A percentile compares a stretch with the other conserved stretches of the same genome.
phyloP scores from a whole-genome alignment of 208 protist genomes.

The Zelonia costaricensis region DNA sequence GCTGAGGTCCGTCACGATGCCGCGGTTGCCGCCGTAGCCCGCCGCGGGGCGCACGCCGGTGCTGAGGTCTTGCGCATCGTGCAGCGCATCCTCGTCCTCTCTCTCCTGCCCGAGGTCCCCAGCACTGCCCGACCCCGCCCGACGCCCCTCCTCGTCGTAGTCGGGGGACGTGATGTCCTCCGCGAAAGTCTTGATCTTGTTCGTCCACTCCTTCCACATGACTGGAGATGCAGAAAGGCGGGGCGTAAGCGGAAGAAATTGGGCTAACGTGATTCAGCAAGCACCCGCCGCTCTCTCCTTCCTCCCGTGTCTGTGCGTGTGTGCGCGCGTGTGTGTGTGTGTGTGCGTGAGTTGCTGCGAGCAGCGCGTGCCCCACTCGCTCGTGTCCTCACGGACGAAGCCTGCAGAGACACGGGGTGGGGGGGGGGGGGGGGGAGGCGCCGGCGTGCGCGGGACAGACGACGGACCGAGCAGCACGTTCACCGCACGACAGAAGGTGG shows the following conservation, averaged over 20 bases:
- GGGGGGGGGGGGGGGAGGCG: too few species aligned
- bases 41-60: not conserved
- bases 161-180: constrained; percentile 70
- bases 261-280: too few species aligned
- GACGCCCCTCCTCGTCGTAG: constrained; percentile 44
- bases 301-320: not conserved
- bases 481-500: too few species aligned
- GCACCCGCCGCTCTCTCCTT: not conserved
- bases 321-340: not conserved
- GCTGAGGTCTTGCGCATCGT: too few species aligned
- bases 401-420: too few species aligned
- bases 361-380: too few species aligned
- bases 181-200: constrained; percentile 75
- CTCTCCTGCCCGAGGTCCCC: not conserved
- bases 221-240: too few species aligned
- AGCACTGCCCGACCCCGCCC: constrained; percentile 2
- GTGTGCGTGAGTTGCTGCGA: not conserved
- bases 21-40: not conserved
- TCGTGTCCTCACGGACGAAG: too few species aligned
- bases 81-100: too few species aligned
- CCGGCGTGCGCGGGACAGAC: too few species aligned
- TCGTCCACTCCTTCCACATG: constrained; percentile 67
- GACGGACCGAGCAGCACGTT: too few species aligned
- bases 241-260: too few species aligned
- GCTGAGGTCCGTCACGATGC: not conserved